phyloP scores from a whole-genome alignment of 495 filamentous ascomycete species.

The Chaetomium tenue region DNA sequence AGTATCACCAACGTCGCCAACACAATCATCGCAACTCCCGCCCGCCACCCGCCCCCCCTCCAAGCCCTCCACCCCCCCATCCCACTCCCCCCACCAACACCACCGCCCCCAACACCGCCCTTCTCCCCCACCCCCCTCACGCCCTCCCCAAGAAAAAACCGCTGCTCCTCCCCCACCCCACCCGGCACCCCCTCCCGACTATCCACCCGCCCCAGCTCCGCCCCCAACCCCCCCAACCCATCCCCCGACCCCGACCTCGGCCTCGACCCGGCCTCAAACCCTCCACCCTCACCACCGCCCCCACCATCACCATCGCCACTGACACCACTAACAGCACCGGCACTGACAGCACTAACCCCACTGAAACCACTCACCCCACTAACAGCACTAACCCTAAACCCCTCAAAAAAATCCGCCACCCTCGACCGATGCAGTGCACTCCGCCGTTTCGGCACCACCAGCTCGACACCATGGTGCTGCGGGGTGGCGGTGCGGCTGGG shows the following conservation, averaged over 20 bases:
- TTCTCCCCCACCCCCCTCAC: constrained; percentile 22
- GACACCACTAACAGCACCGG: neutral
- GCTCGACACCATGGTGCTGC: constrained; percentile 18
- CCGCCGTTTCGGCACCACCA: constrained; percentile 10
- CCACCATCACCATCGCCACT: neutral
- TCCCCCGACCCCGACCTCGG: too few relatives aligned
- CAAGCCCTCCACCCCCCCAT: constrained; percentile 36
- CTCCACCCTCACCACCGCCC: too few relatives aligned
- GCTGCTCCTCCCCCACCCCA: constrained; percentile 16
- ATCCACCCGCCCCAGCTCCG: neutral
- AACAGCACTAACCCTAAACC: constrained; percentile 20
- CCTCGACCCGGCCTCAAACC: too few relatives aligned
- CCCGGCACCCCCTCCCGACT: constrained; percentile 7
- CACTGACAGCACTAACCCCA: neutral
- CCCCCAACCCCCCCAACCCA: too few relatives aligned
- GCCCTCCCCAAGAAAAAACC: constrained; percentile 9
- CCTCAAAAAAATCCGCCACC: constrained; percentile 38
- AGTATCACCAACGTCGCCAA: constrained; percentile 40
- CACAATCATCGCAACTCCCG: constrained; percentile 41
- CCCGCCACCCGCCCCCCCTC: constrained; percentile 40
- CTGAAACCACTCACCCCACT: neutral
- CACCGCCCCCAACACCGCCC: constrained; percentile 17
- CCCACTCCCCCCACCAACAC: constrained; percentile 3
- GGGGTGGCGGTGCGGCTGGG: constrained; percentile 32
- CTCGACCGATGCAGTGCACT: constrained; percentile 33